Evolutionary conservation across 2,329 filamentous ascomycete species (phyloP), one percentile per base, ranked within the genome.

Genomic region (Mollisiaceae sp.): DNA sequence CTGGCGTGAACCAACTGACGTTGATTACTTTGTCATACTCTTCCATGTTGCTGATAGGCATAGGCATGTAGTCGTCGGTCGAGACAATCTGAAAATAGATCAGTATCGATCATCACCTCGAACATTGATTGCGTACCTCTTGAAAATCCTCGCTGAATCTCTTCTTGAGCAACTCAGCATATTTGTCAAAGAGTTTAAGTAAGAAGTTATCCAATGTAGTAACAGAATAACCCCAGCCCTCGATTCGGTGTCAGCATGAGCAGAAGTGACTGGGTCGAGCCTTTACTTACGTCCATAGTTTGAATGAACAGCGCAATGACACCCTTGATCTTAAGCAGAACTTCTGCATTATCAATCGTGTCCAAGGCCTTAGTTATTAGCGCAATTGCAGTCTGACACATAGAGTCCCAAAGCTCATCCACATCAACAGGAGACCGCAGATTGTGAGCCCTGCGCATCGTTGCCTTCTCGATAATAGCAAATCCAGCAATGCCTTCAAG

Each of bases 11-110:
- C 94, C 94, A 99, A 79, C 91, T 97, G 66, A 98, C 93, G 67
- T 93, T 95, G 69, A 97, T 87, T 41, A 99, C 94, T 74, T 97
- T 97, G 73, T 96, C 92, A 75, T 97, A 98, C 75, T 98, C 94
- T 73, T 97, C 94, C 18, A 85, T 79, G 22, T 91, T 93, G 73
- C 93, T 92, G 77, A 98, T 97, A 1, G 93, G 92, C 95, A 99
- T 98, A 2, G 95, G 96, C 94, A 99, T 99, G 79, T 99, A 99
- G 78, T 99, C 95, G 77, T 99, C 95, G 0, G 93, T 97, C n/a
- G 92, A 89, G 18, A 90, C 87, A 72, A 89, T 89, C 85, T 88
- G 64, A 39, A 32, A n/a, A 59, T 35, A 32, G 27, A 35, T 75
- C 43, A 72, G 64, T 57, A 41, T 4, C 27, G 4, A 62, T 20